Conservation (phyloP, 805 yeast species). For the Candida sithepensis region DNA sequence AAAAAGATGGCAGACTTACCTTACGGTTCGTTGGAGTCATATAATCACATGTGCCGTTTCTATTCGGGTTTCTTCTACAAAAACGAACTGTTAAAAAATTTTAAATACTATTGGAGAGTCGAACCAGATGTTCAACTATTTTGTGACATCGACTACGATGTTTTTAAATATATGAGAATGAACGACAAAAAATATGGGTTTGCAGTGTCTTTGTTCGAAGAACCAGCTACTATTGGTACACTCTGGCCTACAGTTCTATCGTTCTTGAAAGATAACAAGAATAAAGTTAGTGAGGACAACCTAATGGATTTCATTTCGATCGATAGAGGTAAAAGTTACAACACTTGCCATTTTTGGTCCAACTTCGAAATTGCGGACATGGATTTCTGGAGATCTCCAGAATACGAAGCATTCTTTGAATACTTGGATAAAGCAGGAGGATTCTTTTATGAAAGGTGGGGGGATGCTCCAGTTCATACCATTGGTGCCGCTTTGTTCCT, state of each 20-base stretch:
- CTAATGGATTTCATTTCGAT: slow-evolving; percentile 39
- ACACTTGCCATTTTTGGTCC: slow-evolving; percentile 44
- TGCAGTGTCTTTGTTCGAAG: slow-evolving; percentile 45
- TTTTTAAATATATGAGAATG: slow-evolving; percentile 45
- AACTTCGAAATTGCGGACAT: slow-evolving; percentile 35
- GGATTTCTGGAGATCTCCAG: slow-evolving; percentile 50
- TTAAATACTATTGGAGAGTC: slow-evolving; percentile 51
- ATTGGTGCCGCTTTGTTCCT: slow-evolving; percentile 53
- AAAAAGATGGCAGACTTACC: slow-evolving; percentile 33
- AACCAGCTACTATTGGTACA: slow-evolving; percentile 41
- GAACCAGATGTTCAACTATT: slow-evolving; percentile 44
- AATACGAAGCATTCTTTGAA: slow-evolving; percentile 49
- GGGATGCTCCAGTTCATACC: slow-evolving; percentile 66
- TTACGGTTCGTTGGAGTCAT: slow-evolving; percentile 57
- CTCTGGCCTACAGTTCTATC: slow-evolving; percentile 42
- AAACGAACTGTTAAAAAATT: slow-evolving; percentile 38
- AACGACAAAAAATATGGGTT: slow-evolving; percentile 43
- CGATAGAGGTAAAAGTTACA: slow-evolving; percentile 42
- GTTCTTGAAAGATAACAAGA: slow-evolving; percentile 25
- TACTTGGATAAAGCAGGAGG: slow-evolving; percentile 55
- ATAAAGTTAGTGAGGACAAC: slow-evolving; percentile 35
- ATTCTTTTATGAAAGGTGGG: slow-evolving; percentile 68
- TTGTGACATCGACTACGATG: slow-evolving; percentile 46
- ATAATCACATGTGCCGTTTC: slow-evolving; percentile 58
- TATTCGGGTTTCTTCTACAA: slow-evolving; percentile 45